Evolutionary conservation across 2,329 filamentous ascomycete genomes (phyloP), one percentile per base, ranked within the genome.

Genomic region (Trichoderma gracile): DNA sequence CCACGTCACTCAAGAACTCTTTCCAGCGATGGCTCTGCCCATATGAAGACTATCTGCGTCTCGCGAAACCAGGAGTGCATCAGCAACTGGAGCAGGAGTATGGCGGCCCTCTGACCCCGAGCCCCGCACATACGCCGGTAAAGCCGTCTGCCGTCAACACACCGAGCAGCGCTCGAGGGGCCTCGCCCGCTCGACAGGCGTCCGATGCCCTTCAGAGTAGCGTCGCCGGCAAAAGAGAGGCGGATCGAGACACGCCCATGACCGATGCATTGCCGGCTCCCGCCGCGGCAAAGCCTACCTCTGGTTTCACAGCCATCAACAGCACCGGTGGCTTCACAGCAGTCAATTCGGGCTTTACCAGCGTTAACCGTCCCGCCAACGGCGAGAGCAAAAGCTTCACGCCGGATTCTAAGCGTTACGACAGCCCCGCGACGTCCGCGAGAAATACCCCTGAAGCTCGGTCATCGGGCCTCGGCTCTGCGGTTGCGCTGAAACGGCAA

Each of bases 21-120:
- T 99, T 96, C 72, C 93, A 97, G 75, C 89, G 94, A 78, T 99
- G 95, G 92, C 87, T 99, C 3, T 92, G 93, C 73, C 95, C 95
- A 0, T 99, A 98, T 71, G 95, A 99, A 77, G 93, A 98, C 68
- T 99, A 97, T 74, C 80, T 99, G 49, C 86, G 91, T 59, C 81
- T 94, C 15, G 94, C 92, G 59, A 98, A 97, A 75, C 95, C 95
- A 3, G 92, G 93, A 33, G 93, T 98, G n/a, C 94, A 97, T 71
- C 93, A 97, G 72, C 93, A 97, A 77, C 81, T 98, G 10, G 94
- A 98, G 75, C 86, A 91, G 67, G 93, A 98, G 75, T 93, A 97
- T 72, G 94, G 94, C 65, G 95, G 94, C 1, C 93, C 94, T 17
- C 86, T 95, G 67, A 97, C 93, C 0, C 93, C 94, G 3, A 87